Conservation (phyloP, 441 rosid species). For the Erodium moschatum region DNA sequence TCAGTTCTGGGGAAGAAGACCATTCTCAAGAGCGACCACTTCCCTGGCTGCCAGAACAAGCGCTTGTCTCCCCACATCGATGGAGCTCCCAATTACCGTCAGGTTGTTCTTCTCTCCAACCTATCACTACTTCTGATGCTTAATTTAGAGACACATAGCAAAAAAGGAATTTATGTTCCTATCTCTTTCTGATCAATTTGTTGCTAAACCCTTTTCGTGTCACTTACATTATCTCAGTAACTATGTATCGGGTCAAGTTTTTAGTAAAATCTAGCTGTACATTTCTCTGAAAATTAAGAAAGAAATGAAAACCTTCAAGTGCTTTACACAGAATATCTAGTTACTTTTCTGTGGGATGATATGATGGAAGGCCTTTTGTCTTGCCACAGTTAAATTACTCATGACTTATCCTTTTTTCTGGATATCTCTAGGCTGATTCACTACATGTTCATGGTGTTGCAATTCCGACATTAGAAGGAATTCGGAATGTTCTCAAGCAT, state of each 20-base stretch:
- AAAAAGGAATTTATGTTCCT: not conserved
- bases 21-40: constrained; percentile 95
- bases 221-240: not conserved
- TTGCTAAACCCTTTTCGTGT: not conserved
- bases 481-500: constrained; percentile 74
- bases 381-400: not conserved
- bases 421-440: constrained; percentile 50
- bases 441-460: constrained; percentile 89
- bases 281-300: not conserved
- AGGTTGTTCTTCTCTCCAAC: constrained; percentile 38
- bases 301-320: not conserved
- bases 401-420: constrained; percentile 16
- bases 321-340: too few species aligned
- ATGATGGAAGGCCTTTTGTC: not conserved
- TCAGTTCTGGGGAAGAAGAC: constrained; percentile 95
- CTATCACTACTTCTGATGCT: not conserved
- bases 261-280: not conserved
- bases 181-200: not conserved
- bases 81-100: constrained; percentile 98
- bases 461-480: constrained; percentile 77
- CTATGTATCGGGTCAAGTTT: not conserved
- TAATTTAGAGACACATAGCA: not conserved
- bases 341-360: too few species aligned
- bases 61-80: constrained; percentile 88
- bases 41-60: constrained; percentile 95